Base-by-base conservation (phyloP, 805 yeast genomes). In the Lipomyces yamanashiensis region DNA sequence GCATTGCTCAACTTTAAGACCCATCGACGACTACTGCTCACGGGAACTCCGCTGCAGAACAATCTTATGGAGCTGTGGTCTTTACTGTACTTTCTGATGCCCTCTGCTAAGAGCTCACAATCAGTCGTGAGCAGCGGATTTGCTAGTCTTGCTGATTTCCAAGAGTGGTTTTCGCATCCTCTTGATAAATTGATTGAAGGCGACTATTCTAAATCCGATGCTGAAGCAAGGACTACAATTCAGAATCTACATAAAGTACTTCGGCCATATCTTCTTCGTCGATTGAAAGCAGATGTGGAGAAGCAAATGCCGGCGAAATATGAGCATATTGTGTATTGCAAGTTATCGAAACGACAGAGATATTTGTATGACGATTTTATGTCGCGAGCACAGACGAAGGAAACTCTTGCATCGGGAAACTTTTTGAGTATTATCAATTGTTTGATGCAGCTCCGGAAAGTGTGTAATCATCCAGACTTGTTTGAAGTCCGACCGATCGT, bases 221-320 rank as follows among this genome's bases (percentile, higher is more conserved):
- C 79, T 19, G 98, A 95, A 71, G 91, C 98, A 0, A 84, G 84
- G 65, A 85, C 86, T 66, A 92, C 98, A 0, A 96, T 95, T 37
- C 80, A 89, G 12, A 89, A 96, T 72, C 80, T 95, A 59, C 99
- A 95, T 76, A 96, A 91, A 74, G 96, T 95, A 21, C 79, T 95
- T 69, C 84, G 99, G 67, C 99, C 99, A 0, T 95, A 93, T 72
- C 78, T 95, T 45, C 79, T 95, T 64, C 85, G 99, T 74, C 86
- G 99, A 68, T 82, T 95, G 73, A 95, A 95, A 74, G 91, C 90
- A 21, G 99, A 95, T 76, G 99, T 95, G 13, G 99, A 95, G 72
- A 92, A 93, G 73, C 99, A 95, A 76, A 95, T 95, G 99, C 99
- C 99, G 0, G 97, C 89, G 0, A 95, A 95, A 73, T 90, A 92